Evolutionary conservation across 1,139 yeast species (phyloP), one percentile per base, ranked within the genome.

Genomic region (Hansenula lynferdii): DNA sequence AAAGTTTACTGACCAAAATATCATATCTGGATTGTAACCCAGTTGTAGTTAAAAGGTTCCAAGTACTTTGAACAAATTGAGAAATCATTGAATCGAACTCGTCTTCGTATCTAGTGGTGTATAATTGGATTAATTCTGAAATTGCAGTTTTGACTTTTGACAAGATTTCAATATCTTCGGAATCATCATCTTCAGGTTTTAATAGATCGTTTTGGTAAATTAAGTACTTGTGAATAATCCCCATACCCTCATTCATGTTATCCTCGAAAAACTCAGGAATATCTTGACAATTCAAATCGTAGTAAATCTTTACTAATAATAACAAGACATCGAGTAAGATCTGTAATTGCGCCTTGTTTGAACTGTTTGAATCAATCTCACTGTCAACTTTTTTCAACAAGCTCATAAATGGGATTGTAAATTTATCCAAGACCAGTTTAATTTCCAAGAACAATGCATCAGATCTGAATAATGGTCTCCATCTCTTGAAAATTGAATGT

Each of bases 191-290:
- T 31, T 72, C 71, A 40, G 77, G 79, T n/a, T 70, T 72, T 16
- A 83, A 57, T 31, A 80, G 47, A 0, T 75, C 66, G 42, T 79
- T 77, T 18, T 67, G 60, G 55, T 80, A 86, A 26, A 72, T 64
- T 44, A 92, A 69, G 58, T 89, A 92, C 59, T 84, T 85, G 58
- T 86, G 95, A 55, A 90, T 70, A 26, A 90, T 75, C 10, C 70
- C 71, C 94, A 94, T 85, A 40, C 95, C 89, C 23, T 67, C 68
- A 36, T 72, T 67, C 66, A 92, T 65, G 58, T 94, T 78, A 61
- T 94, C 98, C 63, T 94, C 99, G 57, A 94, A 94, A 58, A 90
- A 92, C 60, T 90, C 98, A 3, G 99, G 98, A 40, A 94, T 82
- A 64, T 94, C 98, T 64, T 94, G 98, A 62, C 97, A 90, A 61